Base-by-base conservation (phyloP, 2,329 filamentous ascomycete genomes). In the Chalaropsis thielavioides region DNA sequence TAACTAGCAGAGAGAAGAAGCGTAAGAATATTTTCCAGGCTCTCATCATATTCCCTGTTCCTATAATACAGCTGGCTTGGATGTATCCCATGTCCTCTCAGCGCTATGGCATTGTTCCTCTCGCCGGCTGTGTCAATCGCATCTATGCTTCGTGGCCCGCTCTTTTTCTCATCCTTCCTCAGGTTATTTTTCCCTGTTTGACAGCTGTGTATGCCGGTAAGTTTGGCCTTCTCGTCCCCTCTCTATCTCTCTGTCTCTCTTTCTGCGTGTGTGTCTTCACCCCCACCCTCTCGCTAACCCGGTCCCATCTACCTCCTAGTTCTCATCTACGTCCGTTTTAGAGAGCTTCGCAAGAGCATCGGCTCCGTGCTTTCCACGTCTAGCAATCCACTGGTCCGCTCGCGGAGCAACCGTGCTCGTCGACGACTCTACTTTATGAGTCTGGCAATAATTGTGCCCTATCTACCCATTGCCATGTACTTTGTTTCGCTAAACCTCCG, bases 401-500 rank as follows among this genome's bases (percentile, higher is more conserved):
- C 63, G 15, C 40, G 46, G 17, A 63, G 76, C 49, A 75, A 78
- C 56, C 77, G 80, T 1, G 77, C 80, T 8, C 76, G 76, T 54
- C 75, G 78, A 59, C 78, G 81, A 51, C 77, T 85, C 54, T 84
- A 83, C 72, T 74, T 80, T 68, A 81, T 84, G 78, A 76, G 79
- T 15, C 64, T 82, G 13, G 76, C 75, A 51, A 80, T 83, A 68
- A 70, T 84, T 0, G 68, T 79, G 2, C 75, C 81, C 2, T 83
- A 81, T 69, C 69, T 82, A 0, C 81, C 81, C 0, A 69, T 84
- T 4, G 72, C 76, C 68, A 54, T 79, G 54, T 72, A 75, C 31
- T 72, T 80, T 5, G 69, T 77, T 2, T 72, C 73, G 41, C 51
- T 72, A 66, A 81, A 81, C 72, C 70, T 82, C 58, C 63, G 70